These are phyloP conservation scores for Setaria italica DNA, from an alignment of 202 grass and related monocot species.

Conservation along the genomic window DNA sequence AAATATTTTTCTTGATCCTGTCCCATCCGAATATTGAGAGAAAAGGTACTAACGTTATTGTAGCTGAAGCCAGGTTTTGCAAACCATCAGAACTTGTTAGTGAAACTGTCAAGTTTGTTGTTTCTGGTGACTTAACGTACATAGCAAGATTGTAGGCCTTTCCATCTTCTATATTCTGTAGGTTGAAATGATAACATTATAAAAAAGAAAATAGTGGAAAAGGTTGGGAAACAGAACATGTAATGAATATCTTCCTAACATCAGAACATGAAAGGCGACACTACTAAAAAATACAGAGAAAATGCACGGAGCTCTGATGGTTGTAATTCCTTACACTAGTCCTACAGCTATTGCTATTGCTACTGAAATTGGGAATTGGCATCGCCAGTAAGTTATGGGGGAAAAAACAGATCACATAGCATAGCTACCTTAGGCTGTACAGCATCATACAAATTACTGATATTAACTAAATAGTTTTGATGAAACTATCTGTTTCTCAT, in stretches of 20 bases:
- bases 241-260: not conserved
- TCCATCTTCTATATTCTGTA: conserved; percentile 91
- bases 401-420: not conserved
- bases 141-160: conserved; percentile 85
- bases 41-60: conserved; percentile 62
- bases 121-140: conserved; percentile 66
- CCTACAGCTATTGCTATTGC: not conserved
- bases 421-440: not conserved
- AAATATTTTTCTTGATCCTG: not conserved
- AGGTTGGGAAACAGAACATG: not conserved
- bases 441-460: not conserved
- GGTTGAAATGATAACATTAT: conserved; percentile 33
- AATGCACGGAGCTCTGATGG: not conserved
- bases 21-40: not conserved
- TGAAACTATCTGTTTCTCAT: not conserved
- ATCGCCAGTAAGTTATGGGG: not conserved
- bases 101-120: conserved; percentile 64
- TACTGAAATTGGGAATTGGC: too few relatives aligned
- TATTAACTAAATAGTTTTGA: not conserved
- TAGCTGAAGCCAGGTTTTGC: conserved; percentile 67
- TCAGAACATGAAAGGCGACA: not conserved
- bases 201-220: conserved; percentile 17
- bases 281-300: conserved; percentile 15
- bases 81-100: conserved; percentile 71
- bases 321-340: not conserved